Conservation (phyloP, 2,329 filamentous ascomycete genomes). For the Didymella pomorum region DNA sequence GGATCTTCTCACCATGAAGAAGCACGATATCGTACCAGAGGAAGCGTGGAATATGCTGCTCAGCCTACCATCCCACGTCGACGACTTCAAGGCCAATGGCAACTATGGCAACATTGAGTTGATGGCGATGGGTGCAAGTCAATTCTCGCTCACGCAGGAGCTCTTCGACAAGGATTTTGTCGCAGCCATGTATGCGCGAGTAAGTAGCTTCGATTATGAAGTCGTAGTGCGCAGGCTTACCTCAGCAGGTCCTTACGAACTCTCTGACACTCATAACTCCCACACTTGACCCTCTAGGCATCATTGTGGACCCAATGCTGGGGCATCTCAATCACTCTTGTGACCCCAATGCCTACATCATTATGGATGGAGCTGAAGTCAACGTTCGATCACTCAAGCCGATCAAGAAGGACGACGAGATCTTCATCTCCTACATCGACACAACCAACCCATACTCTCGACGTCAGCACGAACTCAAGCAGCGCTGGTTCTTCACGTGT, state of each 20-base stretch:
- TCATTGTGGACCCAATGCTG: constrained; percentile 65
- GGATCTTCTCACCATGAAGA: constrained; percentile 59
- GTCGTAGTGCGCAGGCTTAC: constrained; percentile 28
- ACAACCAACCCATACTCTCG: constrained; percentile 59
- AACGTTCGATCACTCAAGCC: constrained; percentile 61
- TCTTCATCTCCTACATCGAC: constrained; percentile 70
- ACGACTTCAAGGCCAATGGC: constrained; percentile 55
- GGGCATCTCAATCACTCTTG: constrained; percentile 69
- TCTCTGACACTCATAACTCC: constrained; percentile 65
- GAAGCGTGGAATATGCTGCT: constrained; percentile 56
- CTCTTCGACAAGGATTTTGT: constrained; percentile 53
- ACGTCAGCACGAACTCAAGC: constrained; percentile 62
- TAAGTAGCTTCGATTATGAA: constrained; percentile 15
- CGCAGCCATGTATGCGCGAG: constrained; percentile 57
- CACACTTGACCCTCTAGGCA: constrained; percentile 65
- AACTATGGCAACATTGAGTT: constrained; percentile 59
- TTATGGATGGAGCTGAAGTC: constrained; percentile 63
- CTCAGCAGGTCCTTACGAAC: constrained; percentile 61
- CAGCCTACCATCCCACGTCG: constrained; percentile 58
- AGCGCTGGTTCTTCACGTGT: constrained; percentile 68
- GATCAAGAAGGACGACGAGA: constrained; percentile 64
- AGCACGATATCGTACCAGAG: constrained; percentile 49
- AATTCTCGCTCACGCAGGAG: constrained; percentile 59
- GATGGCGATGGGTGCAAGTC: constrained; percentile 62
- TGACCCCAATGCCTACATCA: constrained; percentile 64